These are phyloP conservation scores for Dendrobium officinale DNA, from an alignment of 106 monocot species.

Conservation along the genomic window DNA sequence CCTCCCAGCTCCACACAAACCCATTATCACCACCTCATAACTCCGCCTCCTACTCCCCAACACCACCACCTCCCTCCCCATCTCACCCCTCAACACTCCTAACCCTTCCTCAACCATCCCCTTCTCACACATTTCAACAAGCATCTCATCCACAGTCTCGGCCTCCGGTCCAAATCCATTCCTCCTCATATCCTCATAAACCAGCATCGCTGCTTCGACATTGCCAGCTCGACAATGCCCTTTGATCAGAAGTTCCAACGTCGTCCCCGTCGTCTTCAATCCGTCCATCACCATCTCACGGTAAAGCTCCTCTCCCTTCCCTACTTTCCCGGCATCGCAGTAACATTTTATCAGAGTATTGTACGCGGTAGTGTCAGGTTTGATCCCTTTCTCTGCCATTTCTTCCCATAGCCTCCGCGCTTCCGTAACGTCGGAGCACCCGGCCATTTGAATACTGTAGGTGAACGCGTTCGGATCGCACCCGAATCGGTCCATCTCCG, in stretches of 20 bases:
- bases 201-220: constrained; percentile 20
- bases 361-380: constrained; percentile 39
- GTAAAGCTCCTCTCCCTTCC: constrained; percentile 43
- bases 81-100: constrained; percentile 49
- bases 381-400: constrained; percentile 32
- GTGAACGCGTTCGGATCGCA: constrained; percentile 46
- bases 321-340: constrained; percentile 28
- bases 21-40: constrained; percentile 44
- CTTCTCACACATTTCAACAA: constrained; percentile 37
- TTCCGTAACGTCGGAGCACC: constrained; percentile 35
- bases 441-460: constrained; percentile 52
- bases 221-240: constrained; percentile 30
- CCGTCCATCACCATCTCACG: constrained; percentile 39
- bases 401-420: constrained; percentile 43
- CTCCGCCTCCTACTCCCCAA: constrained; percentile 25
- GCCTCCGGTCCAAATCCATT: constrained; percentile 27
- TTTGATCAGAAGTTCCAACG: constrained; percentile 31
- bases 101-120: constrained; percentile 38
- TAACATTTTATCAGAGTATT: constrained; percentile 61
- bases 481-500: constrained; percentile 38
- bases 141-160: constrained; percentile 25
- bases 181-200: constrained; percentile 42
- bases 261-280: constrained; percentile 32
- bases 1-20: constrained; percentile 47
- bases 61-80: constrained; percentile 31